Base-by-base conservation (phyloP, 1,284 basidiomycete species). In the Marasmius tenuissimus region DNA sequence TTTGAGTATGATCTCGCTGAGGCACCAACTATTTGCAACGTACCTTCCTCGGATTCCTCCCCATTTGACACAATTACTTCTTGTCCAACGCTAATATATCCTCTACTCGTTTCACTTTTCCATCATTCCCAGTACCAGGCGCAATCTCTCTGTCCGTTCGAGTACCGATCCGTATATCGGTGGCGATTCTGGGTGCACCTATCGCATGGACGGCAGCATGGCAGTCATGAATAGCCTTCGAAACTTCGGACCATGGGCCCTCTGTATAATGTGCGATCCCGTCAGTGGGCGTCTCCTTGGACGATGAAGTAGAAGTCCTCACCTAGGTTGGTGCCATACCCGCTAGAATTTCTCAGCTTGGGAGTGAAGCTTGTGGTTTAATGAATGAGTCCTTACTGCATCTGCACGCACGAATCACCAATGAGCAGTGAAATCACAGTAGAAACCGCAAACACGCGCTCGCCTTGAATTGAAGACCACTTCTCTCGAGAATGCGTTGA, bases 161-260 rank as follows among this genome's bases (percentile, higher is more conserved):
- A 0, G 95, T 97, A 49, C 95, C 95, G 61, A 97, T 96, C 35
- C 95, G 89, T 62, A 97, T 92, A 74, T 97, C 95, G 7, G 94
- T 95, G 27, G 92, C 88, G 47, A 92, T 81, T 51, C 92, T 85
- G 20, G 85, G 85, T 1, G 85, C 85, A 38, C 91, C 92, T 70
- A 84, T 82, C 1, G 84, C 86, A 69, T 97, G 95, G 0, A 97
- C 91, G 0, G 94, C 95, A 20, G 83, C 84, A 71, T 97, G 95
- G 70, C 94, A 96, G 62, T 91, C 92, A 63, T 94, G 89, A 61
- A 94, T 94, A 0, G 89, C 90, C 67, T 90, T 79, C 59, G 81
- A 84, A 59, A 97, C 95, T 61, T 86, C 80, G 37, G 84, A 83
- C 94, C 94, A 96, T 0, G 92, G 89, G 2, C 94, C 94, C 73